These are phyloP conservation scores for Mycena kentingensis DNA, from an alignment of 768 basidiomycete species.

Conservation along the genomic window DNA sequence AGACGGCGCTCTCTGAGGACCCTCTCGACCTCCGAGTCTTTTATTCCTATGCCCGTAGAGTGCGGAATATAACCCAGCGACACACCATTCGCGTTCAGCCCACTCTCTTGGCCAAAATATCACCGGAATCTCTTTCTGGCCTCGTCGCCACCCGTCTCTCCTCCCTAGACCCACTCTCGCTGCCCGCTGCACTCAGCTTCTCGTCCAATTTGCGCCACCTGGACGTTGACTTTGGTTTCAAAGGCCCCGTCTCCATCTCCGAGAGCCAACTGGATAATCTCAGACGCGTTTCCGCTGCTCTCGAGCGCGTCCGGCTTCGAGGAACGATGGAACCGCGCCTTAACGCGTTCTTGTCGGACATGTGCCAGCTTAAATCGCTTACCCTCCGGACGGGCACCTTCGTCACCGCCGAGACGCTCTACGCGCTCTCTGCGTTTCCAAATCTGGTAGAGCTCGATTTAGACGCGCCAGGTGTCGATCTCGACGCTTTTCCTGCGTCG, in stretches of 20 bases:
- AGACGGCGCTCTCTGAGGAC: neutral
- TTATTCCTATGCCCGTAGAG: slow-evolving; percentile 36
- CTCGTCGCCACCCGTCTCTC: slow-evolving; percentile 35
- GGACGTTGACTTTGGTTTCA: slow-evolving; percentile 45
- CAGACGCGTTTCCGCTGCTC: slow-evolving; percentile 28
- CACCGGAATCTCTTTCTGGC: slow-evolving; percentile 26
- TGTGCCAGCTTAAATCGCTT: slow-evolving; percentile 37
- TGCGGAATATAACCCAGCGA: slow-evolving; percentile 39
- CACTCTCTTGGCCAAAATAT: slow-evolving; percentile 25
- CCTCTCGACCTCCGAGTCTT: slow-evolving; percentile 31
- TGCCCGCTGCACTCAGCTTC: slow-evolving; percentile 35
- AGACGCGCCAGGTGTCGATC: slow-evolving; percentile 42
- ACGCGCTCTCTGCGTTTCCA: slow-evolving; percentile 40
- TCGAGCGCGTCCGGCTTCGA: slow-evolving; percentile 42
- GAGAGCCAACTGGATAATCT: slow-evolving; percentile 33
- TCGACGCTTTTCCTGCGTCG: slow-evolving; percentile 25
- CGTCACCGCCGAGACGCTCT: slow-evolving; percentile 38
- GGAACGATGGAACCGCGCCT: slow-evolving; percentile 35
- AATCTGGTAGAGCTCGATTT: slow-evolving; percentile 43
- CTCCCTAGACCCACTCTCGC: slow-evolving; percentile 24
- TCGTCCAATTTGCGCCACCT: slow-evolving; percentile 37
- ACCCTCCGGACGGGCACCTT: slow-evolving; percentile 43
- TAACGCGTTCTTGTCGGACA: slow-evolving; percentile 33
- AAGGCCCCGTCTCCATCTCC: slow-evolving; percentile 17
- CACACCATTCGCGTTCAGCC: slow-evolving; percentile 30